A percentile compares a stretch with the other conserved stretches of the same genome.
Evolutionary conservation across 805 yeast species (phyloP).

Genomic region (Zygosaccharomyces pseudorouxii): DNA sequence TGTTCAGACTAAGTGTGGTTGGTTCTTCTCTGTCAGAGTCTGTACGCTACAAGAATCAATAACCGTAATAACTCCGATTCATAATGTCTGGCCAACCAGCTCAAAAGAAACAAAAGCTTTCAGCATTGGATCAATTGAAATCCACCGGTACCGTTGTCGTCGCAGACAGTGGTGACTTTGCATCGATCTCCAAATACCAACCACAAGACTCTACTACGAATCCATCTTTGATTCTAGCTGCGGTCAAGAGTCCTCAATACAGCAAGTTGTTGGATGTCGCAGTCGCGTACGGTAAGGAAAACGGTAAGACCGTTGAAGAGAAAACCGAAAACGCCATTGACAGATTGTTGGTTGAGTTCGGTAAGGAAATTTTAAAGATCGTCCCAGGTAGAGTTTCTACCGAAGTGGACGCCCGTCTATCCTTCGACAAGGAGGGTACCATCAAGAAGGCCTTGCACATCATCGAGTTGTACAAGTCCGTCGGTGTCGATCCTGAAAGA

Average conservation of each 20-base stretch:
- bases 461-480: slow-evolving; percentile 77
- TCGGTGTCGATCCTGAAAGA: slow-evolving; percentile 85
- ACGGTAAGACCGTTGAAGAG: slow-evolving; percentile 48
- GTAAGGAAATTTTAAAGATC: slow-evolving; percentile 84
- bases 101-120: slow-evolving; percentile 39
- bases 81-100: slow-evolving; percentile 22
- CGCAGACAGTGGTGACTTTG: slow-evolving; percentile 98
- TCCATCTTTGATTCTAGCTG: slow-evolving; percentile 96
- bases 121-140: slow-evolving; percentile 88
- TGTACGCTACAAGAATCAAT: background rate
- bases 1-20: background rate
- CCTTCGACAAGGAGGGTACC: slow-evolving; percentile 92
- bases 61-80: background rate
- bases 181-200: slow-evolving; percentile 92
- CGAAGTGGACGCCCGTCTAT: slow-evolving; percentile 97
- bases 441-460: slow-evolving; percentile 88
- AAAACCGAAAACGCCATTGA: slow-evolving; percentile 83
- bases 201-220: slow-evolving; percentile 99
- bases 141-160: slow-evolving; percentile 95
- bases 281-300: slow-evolving; percentile 72
- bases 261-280: slow-evolving; percentile 88
- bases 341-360: slow-evolving; percentile 91
- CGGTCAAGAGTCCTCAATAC: slow-evolving; percentile 85
- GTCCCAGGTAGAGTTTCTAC: slow-evolving; percentile 99
- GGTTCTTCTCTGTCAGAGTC: background rate